Conservation (phyloP, 257 asterid genomes). For the Solanum acaule region DNA sequence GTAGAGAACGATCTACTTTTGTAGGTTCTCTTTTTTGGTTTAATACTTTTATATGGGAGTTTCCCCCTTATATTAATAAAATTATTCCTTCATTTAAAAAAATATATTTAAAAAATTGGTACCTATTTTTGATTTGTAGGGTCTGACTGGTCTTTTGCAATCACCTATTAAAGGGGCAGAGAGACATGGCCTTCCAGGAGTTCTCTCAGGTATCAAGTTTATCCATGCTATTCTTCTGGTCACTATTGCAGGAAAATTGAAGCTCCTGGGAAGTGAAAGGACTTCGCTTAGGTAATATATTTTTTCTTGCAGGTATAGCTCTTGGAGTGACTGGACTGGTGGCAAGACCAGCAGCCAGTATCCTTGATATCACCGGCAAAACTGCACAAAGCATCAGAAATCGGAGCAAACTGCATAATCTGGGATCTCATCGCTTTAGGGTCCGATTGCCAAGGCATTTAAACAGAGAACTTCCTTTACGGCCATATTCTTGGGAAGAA, state of each 20-base stretch:
- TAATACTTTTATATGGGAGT: neutral
- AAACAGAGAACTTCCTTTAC: slow-evolving; percentile 51
- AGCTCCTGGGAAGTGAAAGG: neutral
- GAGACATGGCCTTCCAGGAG: slow-evolving; percentile 94
- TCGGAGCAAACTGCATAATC: slow-evolving; percentile 70
- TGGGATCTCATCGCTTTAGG: slow-evolving; percentile 47
- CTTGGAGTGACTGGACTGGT: slow-evolving; percentile 91
- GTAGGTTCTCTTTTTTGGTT: neutral
- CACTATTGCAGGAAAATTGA: neutral
- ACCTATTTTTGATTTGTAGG: slow-evolving; percentile 31
- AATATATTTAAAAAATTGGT: neutral
- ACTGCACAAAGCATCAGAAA: slow-evolving; percentile 95
- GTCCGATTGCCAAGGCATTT: slow-evolving; percentile 89
- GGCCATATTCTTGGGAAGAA: slow-evolving; percentile 92
- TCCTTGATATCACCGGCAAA: slow-evolving; percentile 94
- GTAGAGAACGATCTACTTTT: neutral
- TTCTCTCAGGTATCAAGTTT: slow-evolving; percentile 57
- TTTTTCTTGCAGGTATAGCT: slow-evolving; percentile 59
- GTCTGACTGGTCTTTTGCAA: slow-evolving; percentile 95
- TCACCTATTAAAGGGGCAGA: slow-evolving; percentile 98
- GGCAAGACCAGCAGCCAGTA: slow-evolving; percentile 96
- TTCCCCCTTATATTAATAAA: neutral
- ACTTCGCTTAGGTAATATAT: neutral
- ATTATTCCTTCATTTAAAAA: neutral
- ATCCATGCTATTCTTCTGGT: neutral